Evolutionary conservation across 2,329 filamentous ascomycete genomes (phyloP), one percentile per base, ranked within the genome.

Genomic region (Phialemoniopsis sp.): DNA sequence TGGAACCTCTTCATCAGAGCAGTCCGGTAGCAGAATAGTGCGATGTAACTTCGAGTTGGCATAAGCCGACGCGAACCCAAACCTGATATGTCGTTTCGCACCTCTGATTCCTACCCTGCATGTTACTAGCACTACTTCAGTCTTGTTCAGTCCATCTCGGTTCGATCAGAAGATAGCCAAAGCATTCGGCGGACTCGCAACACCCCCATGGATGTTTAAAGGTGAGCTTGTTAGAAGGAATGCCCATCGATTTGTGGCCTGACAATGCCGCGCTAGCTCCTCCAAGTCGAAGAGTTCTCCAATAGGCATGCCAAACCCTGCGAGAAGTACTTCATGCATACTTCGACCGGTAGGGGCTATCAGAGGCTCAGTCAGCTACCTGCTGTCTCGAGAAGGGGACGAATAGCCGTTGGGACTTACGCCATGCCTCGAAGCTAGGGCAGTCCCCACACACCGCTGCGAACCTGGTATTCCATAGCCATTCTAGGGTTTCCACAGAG

Each of bases 301-400:
- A 29, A 73, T 69, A 1, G 70, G 67, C 59, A 72, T 60, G 0
- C 73, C 72, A 70, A 72, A 77, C 1, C 70, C 69, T 0, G 64
- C 68, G 2, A 73, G 52, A 10, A 70, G 45, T 58, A 62, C 70
- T 46, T 67, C 53, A 46, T 67, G 64, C 45, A 61, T 45, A 13
- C 65, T 38, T 9, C 44, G 46, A 37, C 21, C 21, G 6, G 6
- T 26, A 31, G 40, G 28, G 13, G 45, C 48, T 36, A 47, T 57
- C 12, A 53, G 53, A 15, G 45, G 32, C 2, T 60, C 59, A 3
- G 57, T 54, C 6, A 66, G 52, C 3, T 30, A 43, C 9, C 12
- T 9, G 5, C 26, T 17, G 9, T 21, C 12, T 14, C 4, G 67
- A 26, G 10, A 26, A 6, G 21, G 21, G 21, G 6, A 26, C 21